phyloP scores from a whole-genome alignment of 257 asterid species.

The Avicennia marina region DNA sequence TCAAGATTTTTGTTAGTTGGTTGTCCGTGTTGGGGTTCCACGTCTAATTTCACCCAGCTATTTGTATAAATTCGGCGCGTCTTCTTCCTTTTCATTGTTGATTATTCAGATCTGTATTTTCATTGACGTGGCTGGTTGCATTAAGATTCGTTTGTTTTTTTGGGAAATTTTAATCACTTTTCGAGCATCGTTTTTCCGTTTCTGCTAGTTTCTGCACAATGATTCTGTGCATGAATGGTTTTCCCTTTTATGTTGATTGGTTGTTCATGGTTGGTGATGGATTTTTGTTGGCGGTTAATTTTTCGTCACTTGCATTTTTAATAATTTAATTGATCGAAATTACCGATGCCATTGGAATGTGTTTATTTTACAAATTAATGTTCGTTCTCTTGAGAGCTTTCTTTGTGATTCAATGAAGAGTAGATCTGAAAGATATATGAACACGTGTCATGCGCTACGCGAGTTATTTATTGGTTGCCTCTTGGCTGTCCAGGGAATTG shows the following conservation, averaged over 20 bases:
- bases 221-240: neutral
- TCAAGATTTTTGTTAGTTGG: neutral
- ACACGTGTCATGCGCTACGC: neutral
- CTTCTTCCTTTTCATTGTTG: neutral
- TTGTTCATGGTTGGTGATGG: conserved; percentile 4
- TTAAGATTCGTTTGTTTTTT: conserved; percentile 1
- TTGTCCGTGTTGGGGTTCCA: neutral
- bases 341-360: neutral
- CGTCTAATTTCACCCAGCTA: conserved; percentile 21
- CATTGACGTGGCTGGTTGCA: conserved; percentile 7
- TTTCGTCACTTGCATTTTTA: neutral
- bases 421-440: conserved; percentile 8
- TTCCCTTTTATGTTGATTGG: neutral
- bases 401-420: conserved; percentile 18
- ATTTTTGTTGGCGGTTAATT: conserved; percentile 8
- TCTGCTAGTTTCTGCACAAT: neutral
- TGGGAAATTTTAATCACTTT: neutral
- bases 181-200: conserved; percentile 8
- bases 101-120: conserved; percentile 15
- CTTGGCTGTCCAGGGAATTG: conserved; percentile 20
- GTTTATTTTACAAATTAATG: neutral
- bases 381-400: neutral
- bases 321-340: conserved; percentile 14
- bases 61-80: neutral
- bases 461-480: conserved; percentile 5